Evolutionary conservation across 768 basidiomycete species (phyloP).

Genomic region (Pholiota molesta): DNA sequence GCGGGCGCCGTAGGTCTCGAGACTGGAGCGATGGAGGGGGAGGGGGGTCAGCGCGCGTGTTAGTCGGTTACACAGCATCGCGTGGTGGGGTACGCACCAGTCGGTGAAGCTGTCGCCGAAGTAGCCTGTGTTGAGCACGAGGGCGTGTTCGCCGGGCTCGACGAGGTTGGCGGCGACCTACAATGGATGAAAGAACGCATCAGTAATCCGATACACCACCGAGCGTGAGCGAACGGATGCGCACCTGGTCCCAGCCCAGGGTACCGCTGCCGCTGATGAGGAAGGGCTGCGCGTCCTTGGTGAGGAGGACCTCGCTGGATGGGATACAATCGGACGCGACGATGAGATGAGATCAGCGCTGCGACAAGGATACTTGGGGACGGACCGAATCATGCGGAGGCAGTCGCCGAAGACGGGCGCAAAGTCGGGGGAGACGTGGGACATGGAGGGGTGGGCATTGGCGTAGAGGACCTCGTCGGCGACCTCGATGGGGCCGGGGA

Average conservation of each 20-base stretch:
- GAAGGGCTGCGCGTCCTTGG: constrained; percentile 85
- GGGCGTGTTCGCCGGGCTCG: constrained; percentile 74
- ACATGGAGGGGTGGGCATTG: constrained; percentile 91
- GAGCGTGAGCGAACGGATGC: constrained; percentile 19
- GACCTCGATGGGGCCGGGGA: constrained; percentile 68
- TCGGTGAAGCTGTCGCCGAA: constrained; percentile 92
- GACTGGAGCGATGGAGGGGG: constrained; percentile 45
- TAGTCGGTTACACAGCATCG: no score
- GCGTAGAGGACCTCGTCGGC: constrained; percentile 79
- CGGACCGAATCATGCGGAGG: constrained; percentile 79
- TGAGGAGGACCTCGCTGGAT: constrained; percentile 72
- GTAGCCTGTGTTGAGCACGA: constrained; percentile 91
- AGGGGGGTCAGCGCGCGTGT: no score
- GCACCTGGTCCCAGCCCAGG: constrained; percentile 93
- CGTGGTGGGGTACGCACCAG: constrained; percentile 53
- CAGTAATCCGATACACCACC: constrained; percentile 1
- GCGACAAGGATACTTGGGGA: constrained; percentile 2
- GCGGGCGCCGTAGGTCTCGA: constrained; percentile 86
- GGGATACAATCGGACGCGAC: neutral
- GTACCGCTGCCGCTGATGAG: constrained; percentile 94
- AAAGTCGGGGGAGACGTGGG: constrained; percentile 89
- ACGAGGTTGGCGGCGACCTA: constrained; percentile 90
- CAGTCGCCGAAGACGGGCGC: constrained; percentile 87
- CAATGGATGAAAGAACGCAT: neutral
- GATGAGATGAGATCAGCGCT: neutral